Conservation (phyloP, 1,284 basidiomycete genomes). For the Testicularia cyperi region DNA sequence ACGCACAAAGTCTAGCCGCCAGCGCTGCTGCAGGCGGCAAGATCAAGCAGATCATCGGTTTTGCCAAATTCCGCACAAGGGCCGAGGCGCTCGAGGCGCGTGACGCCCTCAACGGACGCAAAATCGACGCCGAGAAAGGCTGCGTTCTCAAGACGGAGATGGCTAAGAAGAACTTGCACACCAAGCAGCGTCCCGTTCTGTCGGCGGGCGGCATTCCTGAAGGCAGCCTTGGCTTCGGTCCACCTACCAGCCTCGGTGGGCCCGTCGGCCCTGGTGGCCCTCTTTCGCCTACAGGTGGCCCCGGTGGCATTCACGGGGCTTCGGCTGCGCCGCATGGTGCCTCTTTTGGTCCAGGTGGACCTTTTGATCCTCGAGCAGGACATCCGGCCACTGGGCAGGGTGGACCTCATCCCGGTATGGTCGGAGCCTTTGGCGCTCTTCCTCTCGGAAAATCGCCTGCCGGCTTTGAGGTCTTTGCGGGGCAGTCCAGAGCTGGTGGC, state of each 20-base stretch:
- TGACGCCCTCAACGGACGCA: conserved; percentile 83
- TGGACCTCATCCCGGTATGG: conserved; percentile 1
- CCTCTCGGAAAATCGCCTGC: conserved; percentile 5
- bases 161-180: conserved; percentile 99
- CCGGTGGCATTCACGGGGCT: not conserved
- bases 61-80: conserved; percentile 89
- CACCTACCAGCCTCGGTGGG: conserved; percentile 3
- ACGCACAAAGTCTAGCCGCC: not conserved
- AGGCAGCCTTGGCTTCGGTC: conserved; percentile 10
- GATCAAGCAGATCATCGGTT: conserved; percentile 88
- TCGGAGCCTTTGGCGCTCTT: conserved; percentile 14
- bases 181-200: conserved; percentile 61
- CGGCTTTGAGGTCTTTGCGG: conserved; percentile 26
- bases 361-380: conserved; percentile 27
- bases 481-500: not conserved
- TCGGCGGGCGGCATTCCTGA: conserved; percentile 21
- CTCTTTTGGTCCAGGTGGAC: conserved; percentile 17
- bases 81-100: conserved; percentile 84
- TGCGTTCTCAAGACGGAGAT: conserved; percentile 95
- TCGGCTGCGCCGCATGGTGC: conserved; percentile 8
- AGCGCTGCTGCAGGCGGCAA: conserved; percentile 35
- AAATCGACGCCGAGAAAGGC: conserved; percentile 91
- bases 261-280: not conserved
- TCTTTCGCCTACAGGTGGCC: not conserved
- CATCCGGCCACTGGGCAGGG: conserved; percentile 14